A percentile compares a stretch with the other conserved stretches of the same genome.
Evolutionary conservation across 164 flowering plant genomes (phyloP).

Genomic region (Kingdonia uniflora): DNA sequence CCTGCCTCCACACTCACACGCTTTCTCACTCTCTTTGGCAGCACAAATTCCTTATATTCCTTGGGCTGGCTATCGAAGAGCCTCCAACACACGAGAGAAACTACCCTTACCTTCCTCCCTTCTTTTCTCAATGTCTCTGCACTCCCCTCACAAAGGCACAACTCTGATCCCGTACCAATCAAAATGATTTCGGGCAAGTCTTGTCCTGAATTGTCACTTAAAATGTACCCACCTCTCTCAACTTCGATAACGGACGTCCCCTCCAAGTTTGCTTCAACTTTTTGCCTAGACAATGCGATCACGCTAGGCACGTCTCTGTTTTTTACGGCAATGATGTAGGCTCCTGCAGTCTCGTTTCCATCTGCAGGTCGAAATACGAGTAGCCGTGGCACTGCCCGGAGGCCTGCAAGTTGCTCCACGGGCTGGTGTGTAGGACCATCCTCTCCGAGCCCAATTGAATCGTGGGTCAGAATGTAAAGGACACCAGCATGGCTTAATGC

Average conservation of each 20-base stretch:
- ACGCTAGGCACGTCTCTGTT: constrained; percentile 30
- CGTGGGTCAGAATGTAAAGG: constrained; percentile 56
- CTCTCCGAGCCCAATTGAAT: constrained; percentile 66
- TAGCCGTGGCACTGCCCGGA: constrained; percentile 42
- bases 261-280: constrained; percentile 31
- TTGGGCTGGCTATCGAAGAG: constrained; percentile 29
- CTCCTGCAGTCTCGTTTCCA: constrained; percentile 62
- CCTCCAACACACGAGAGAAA: constrained; percentile 47
- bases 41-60: constrained; percentile 32
- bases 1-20: constrained; percentile 51
- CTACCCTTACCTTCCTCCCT: constrained; percentile 41
- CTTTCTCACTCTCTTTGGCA: constrained; percentile 27
- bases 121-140: constrained; percentile 32
- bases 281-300: constrained; percentile 55
- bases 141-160: constrained; percentile 28
- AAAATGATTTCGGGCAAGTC: constrained; percentile 37
- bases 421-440: constrained; percentile 82
- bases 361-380: constrained; percentile 55
- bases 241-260: constrained; percentile 37
- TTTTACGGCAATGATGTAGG: constrained; percentile 40
- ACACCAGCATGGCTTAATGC: constrained; percentile 53
- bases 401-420: constrained; percentile 47
- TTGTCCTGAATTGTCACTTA: constrained; percentile 29
- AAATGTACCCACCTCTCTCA: constrained; percentile 41
- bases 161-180: constrained; percentile 51